These are phyloP conservation scores for Coccomyxa sp. DNA, from an alignment of 139 green algal species.

Conservation along the genomic window DNA sequence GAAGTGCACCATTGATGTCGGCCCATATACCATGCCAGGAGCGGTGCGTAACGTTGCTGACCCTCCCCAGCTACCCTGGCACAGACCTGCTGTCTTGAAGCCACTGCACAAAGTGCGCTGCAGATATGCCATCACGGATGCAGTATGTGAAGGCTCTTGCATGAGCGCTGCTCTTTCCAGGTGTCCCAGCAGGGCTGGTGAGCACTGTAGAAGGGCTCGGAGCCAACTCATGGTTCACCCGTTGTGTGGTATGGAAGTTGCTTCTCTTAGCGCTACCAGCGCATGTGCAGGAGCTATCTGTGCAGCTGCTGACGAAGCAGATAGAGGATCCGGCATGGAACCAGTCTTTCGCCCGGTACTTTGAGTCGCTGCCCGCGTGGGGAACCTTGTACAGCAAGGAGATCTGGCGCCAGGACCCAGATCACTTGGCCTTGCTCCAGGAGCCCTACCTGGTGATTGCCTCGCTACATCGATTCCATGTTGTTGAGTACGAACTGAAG, in stretches of 20 bases:
- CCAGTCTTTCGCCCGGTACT: background rate
- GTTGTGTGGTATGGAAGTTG: too few species aligned
- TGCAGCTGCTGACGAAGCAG: background rate
- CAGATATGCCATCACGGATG: background rate
- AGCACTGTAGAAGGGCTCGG: too few species aligned
- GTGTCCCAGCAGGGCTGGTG: too few species aligned
- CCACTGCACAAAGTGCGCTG: background rate
- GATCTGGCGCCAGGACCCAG: background rate
- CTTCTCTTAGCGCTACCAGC: too few species aligned
- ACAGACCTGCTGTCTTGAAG: background rate
- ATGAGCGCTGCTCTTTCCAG: too few species aligned
- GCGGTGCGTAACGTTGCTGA: background rate
- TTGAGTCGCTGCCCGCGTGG: background rate
- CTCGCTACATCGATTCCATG: background rate
- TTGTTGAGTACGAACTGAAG: background rate
- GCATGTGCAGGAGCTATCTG: background rate
- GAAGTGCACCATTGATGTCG: background rate
- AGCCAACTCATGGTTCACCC: too few species aligned
- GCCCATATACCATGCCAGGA: background rate
- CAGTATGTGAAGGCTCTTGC: too few species aligned
- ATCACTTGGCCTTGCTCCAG: background rate
- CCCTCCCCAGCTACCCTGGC: too few species aligned
- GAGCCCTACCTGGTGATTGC: background rate
- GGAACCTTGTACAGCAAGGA: constrained; percentile 1
- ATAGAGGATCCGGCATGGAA: background rate